A percentile compares a stretch with the other conserved stretches of the same genome.
These are phyloP conservation scores for Aspergillus versicolor DNA, from an alignment of 2,329 filamentous ascomycete genomes.

Conservation along the genomic window DNA sequence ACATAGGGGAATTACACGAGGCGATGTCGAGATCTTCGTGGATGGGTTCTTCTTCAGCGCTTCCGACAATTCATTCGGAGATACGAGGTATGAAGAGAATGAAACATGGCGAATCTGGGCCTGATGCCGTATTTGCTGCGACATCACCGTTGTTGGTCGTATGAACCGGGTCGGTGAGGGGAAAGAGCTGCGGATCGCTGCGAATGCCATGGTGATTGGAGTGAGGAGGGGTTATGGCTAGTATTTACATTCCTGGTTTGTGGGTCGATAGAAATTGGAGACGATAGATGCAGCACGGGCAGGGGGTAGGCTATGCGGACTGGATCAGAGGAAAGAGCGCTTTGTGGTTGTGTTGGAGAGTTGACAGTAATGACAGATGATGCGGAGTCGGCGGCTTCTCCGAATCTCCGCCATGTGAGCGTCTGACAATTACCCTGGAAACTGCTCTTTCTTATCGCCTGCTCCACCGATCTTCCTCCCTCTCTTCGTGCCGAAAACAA, in stretches of 20 bases:
- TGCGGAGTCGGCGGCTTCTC: conserved; percentile 16
- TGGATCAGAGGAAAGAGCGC: neutral
- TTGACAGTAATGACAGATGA: conserved; percentile 1
- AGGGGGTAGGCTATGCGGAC: neutral
- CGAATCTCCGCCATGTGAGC: conserved; percentile 1
- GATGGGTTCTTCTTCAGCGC: conserved; percentile 80
- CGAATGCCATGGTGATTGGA: conserved; percentile 34
- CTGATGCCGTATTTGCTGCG: conserved; percentile 27
- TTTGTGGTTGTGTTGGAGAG: conserved; percentile 4
- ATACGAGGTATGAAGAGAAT: conserved; percentile 82
- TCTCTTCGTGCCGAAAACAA: neutral
- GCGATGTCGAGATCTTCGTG: conserved; percentile 74
- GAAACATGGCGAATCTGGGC: conserved; percentile 47
- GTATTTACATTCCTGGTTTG: conserved; percentile 30
- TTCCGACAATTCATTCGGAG: conserved; percentile 75
- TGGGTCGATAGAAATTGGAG: conserved; percentile 4
- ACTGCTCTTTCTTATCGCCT: conserved; percentile 5
- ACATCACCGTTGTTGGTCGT: conserved; percentile 28
- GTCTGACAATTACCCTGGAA: neutral
- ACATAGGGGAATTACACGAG: conserved; percentile 83
- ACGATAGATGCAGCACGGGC: conserved; percentile 6
- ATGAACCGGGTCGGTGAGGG: conserved; percentile 24
- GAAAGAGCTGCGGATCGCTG: conserved; percentile 32
- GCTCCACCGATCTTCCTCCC: conserved; percentile 1
- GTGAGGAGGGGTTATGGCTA: conserved; percentile 8